phyloP scores from a whole-genome alignment of 2,329 filamentous ascomycete species.

The Fusarium setosum region DNA sequence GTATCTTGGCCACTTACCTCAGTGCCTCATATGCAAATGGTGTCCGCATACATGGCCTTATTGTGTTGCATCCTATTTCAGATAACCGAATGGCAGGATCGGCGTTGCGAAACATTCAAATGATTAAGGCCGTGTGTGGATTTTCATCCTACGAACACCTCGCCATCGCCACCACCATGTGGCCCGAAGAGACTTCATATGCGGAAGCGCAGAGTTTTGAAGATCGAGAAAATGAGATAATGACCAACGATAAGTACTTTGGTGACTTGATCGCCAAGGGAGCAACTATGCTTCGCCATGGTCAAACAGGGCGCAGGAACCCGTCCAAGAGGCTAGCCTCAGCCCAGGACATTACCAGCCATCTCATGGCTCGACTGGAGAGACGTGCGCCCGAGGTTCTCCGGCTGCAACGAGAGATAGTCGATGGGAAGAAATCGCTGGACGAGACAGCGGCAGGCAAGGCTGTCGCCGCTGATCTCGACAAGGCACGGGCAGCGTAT shows the following conservation, averaged over 20 bases:
- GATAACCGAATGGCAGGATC: conserved; percentile 25
- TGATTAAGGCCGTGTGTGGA: conserved; percentile 12
- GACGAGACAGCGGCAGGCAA: not conserved
- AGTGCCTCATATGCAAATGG: conserved; percentile 22
- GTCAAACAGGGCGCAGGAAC: not conserved
- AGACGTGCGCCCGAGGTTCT: too few species aligned
- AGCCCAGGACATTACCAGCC: not conserved
- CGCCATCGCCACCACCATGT: conserved; percentile 23
- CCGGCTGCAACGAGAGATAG: not conserved
- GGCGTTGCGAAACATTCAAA: not conserved
- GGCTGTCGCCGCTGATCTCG: not conserved
- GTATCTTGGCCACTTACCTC: conserved; percentile 17
- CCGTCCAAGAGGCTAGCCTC: not conserved
- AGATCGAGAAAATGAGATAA: conserved; percentile 6
- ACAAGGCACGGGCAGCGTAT: not conserved
- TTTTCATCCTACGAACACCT: not conserved
- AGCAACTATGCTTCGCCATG: conserved; percentile 6
- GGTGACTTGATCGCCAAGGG: not conserved
- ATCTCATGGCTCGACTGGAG: not conserved
- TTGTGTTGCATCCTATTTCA: conserved; percentile 17
- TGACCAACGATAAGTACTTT: not conserved
- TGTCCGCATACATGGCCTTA: conserved; percentile 5
- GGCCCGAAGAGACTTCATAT: conserved; percentile 5
- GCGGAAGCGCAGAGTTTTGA: not conserved
- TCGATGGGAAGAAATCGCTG: not conserved